These are phyloP conservation scores for Rhodomyrtus psidioides DNA, from an alignment of 441 rosid species.

Conservation along the genomic window DNA sequence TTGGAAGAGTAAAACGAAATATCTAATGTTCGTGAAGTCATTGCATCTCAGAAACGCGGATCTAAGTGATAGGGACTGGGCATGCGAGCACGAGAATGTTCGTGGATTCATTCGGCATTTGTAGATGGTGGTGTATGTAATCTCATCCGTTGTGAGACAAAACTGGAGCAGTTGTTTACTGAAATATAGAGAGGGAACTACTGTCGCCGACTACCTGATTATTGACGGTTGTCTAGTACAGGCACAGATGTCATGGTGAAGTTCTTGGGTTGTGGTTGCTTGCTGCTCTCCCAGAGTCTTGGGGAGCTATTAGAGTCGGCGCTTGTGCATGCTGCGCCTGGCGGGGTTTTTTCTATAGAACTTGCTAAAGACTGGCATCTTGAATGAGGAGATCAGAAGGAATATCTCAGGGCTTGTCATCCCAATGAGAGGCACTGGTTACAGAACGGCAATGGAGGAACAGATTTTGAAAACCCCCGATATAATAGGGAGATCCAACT, in stretches of 20 bases:
- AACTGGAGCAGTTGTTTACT: background rate
- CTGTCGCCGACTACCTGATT: background rate
- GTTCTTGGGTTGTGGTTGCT: too few species aligned
- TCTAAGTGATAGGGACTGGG: background rate
- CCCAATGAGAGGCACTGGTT: background rate
- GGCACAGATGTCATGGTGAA: too few species aligned
- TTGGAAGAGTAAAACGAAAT: background rate
- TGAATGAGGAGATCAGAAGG: background rate
- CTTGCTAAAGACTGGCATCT: background rate
- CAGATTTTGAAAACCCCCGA: background rate
- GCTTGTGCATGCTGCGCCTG: background rate
- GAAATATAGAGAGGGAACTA: background rate
- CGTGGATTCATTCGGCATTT: background rate
- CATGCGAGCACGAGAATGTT: background rate
- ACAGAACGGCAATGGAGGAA: background rate
- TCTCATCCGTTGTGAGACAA: background rate
- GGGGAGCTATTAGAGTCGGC: background rate
- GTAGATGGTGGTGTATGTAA: background rate
- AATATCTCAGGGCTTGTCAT: background rate
- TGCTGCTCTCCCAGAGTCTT: too few species aligned
- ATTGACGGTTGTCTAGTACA: background rate
- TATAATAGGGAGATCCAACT: background rate
- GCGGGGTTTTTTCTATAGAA: background rate
- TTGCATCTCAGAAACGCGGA: background rate
- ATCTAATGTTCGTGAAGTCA: background rate